Evolutionary conservation across 192 early-diverging fungal species (phyloP).

Genomic region (Dispira parvispora): DNA sequence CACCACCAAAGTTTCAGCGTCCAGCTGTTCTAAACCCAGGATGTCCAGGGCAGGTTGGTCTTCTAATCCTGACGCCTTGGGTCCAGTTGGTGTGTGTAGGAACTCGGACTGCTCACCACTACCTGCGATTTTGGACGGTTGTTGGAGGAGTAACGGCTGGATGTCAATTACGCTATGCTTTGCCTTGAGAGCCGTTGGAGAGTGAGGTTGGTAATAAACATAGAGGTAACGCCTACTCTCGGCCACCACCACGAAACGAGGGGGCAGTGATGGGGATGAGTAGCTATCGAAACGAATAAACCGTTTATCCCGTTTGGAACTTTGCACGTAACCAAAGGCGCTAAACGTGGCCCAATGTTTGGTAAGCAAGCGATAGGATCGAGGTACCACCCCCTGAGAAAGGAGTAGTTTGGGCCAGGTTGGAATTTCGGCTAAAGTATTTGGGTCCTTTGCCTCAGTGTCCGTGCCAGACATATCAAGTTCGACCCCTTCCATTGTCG

Average conservation of each 20-base stretch:
- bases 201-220: neutral
- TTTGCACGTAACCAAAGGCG: slow-evolving; percentile 56
- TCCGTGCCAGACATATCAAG: neutral
- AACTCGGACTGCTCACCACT: neutral
- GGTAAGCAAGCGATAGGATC: neutral
- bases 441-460: neutral
- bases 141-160: neutral
- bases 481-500: no score
- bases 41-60: neutral
- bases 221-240: slow-evolving; percentile 1
- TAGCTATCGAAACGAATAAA: slow-evolving; percentile 36
- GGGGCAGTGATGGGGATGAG: neutral
- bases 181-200: neutral
- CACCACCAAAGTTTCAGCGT: neutral
- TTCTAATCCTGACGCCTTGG: no score
- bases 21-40: neutral
- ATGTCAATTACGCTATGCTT: neutral
- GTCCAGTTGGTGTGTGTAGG: neutral
- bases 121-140: no score
- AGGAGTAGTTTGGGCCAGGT: neutral
- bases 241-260: neutral
- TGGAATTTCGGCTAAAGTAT: neutral
- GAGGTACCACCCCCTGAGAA: neutral
- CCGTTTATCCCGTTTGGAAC: slow-evolving; percentile 52
- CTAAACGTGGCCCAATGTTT: slow-evolving; percentile 42